Conservation (phyloP, 2,329 filamentous ascomycete genomes). For the Exophiala lecanii-corni region DNA sequence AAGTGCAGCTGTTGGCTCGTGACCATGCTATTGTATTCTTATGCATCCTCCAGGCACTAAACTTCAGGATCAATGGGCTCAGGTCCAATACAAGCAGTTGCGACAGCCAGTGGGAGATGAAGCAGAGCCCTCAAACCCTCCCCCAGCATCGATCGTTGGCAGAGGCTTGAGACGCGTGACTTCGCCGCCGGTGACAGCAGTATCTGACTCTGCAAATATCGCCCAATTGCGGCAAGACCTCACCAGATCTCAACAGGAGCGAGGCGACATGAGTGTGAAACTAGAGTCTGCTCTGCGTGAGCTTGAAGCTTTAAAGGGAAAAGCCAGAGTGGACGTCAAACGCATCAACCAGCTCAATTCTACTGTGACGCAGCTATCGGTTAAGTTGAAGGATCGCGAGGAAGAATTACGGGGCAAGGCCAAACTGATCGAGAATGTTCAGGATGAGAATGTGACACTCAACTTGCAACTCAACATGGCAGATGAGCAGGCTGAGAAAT, state of each 20-base stretch:
- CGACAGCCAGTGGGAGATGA: constrained; percentile 58
- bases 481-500: constrained; percentile 67
- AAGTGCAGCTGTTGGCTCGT: constrained; percentile 5
- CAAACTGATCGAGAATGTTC: constrained; percentile 78
- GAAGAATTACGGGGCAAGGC: constrained; percentile 81
- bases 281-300: constrained; percentile 61
- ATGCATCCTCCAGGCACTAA: constrained; percentile 14
- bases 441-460: constrained; percentile 86
- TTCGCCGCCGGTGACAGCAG: constrained; percentile 25
- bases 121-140: constrained; percentile 50
- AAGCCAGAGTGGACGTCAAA: constrained; percentile 56
- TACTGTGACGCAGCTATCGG: constrained; percentile 58
- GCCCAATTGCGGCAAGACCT: constrained; percentile 60
- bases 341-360: constrained; percentile 58
- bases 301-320: constrained; percentile 57
- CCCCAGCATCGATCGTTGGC: constrained; percentile 26
- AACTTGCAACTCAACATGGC: constrained; percentile 84
- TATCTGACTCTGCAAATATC: constrained; percentile 30
- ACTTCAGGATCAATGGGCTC: constrained; percentile 27
- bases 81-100: constrained; percentile 17
- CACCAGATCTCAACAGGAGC: constrained; percentile 69
- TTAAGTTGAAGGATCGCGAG: constrained; percentile 71
- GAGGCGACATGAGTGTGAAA: constrained; percentile 61
- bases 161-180: constrained; percentile 21
- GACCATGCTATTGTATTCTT: background rate